Evolutionary conservation across 768 basidiomycete species (phyloP).

Genomic region (Lentinula sp.): DNA sequence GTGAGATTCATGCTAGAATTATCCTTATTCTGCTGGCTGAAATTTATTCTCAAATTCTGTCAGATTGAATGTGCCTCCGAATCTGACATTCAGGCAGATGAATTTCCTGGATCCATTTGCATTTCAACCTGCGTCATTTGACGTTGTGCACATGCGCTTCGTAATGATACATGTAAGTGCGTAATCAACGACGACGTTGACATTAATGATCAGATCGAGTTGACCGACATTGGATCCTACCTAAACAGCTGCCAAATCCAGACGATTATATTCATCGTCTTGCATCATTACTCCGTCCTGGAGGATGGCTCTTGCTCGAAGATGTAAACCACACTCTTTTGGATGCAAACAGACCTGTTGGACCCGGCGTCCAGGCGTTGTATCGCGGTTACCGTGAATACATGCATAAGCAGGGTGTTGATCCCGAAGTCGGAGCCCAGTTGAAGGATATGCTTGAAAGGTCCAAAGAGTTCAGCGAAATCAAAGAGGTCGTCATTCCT

Average conservation of each 20-base stretch:
- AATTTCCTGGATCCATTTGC: slow-evolving; percentile 1
- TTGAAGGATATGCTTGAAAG: not conserved
- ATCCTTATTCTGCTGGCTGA: not conserved
- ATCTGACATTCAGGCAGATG: not conserved
- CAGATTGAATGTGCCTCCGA: not conserved
- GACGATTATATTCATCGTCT: not conserved
- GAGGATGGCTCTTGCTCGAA: slow-evolving; percentile 2
- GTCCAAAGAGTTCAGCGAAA: not conserved
- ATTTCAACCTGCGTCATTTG: not conserved
- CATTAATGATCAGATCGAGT: not conserved
- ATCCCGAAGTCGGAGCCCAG: not conserved
- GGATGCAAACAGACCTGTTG: not conserved
- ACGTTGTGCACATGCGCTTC: slow-evolving; percentile 3
- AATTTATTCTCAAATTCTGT: not conserved
- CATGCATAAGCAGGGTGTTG: not conserved
- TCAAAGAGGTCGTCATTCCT: not conserved
- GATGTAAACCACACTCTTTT: slow-evolving; percentile 2
- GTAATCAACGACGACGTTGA: not conserved
- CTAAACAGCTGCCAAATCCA: not conserved
- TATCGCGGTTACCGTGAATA: not conserved
- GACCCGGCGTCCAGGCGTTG: not conserved
- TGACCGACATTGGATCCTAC: not conserved
- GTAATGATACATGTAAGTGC: not conserved
- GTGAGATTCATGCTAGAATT: not conserved
- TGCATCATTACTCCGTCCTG: slow-evolving; percentile 1